These are phyloP conservation scores for Colletotrichum aenigma DNA, from an alignment of 2,329 filamentous ascomycete species.

Conservation along the genomic window DNA sequence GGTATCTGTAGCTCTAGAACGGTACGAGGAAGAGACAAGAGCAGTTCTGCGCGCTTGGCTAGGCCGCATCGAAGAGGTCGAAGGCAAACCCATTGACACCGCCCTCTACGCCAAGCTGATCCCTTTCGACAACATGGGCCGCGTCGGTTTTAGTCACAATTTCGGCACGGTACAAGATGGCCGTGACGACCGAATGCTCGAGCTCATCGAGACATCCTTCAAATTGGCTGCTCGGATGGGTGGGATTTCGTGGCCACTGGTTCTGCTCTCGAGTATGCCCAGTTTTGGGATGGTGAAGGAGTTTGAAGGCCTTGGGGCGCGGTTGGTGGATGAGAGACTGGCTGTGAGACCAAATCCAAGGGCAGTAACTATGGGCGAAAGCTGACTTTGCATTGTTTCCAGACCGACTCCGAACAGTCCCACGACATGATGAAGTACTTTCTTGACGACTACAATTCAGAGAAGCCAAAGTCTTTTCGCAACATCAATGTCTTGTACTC, in stretches of 20 bases:
- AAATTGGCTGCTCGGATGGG: conserved; percentile 20
- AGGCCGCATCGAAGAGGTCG: conserved; percentile 19
- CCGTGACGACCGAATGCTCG: conserved; percentile 25
- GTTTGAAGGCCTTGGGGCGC: conserved; percentile 52
- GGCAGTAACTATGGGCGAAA: neutral
- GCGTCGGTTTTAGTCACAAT: conserved; percentile 26
- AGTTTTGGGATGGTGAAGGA: conserved; percentile 16
- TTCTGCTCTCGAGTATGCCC: conserved; percentile 12
- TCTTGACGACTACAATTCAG: conserved; percentile 23
- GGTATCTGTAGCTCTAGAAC: conserved; percentile 11
- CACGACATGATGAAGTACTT: conserved; percentile 29
- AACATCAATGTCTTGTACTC: conserved; percentile 24
- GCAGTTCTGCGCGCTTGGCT: conserved; percentile 25
- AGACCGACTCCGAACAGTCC: conserved; percentile 22
- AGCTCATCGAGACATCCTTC: conserved; percentile 25
- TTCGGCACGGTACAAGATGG: conserved; percentile 27
- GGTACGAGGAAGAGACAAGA: conserved; percentile 24
- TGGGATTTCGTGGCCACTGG: conserved; percentile 26
- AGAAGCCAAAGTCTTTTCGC: conserved; percentile 25
- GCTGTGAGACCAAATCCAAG: neutral
- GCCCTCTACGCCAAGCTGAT: conserved; percentile 28
- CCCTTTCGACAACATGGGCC: conserved; percentile 33
- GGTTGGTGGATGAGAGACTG: conserved; percentile 28
- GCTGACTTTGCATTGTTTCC: neutral
- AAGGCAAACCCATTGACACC: conserved; percentile 23